Percentiles rank a stretch among this genome's conserved stretches.
These are phyloP conservation scores for Alternaria viburni DNA, from an alignment of 2,329 filamentous ascomycete species.

Conservation along the genomic window DNA sequence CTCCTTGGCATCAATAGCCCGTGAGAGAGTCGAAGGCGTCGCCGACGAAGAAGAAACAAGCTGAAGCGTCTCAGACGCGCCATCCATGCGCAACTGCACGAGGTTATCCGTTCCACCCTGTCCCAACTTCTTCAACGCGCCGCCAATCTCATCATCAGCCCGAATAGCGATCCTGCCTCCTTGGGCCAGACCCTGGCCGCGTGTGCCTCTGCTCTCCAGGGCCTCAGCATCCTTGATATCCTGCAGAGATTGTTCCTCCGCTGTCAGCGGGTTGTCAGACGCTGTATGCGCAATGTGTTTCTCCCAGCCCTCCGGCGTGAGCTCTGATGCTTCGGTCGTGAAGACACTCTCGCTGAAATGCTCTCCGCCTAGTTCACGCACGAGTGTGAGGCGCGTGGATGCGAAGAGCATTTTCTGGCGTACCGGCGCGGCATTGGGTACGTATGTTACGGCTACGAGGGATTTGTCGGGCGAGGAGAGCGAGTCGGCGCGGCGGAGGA, in stretches of 20 bases:
- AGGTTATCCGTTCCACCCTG: conserved; percentile 56
- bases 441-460: conserved; percentile 75
- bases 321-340: conserved; percentile 71
- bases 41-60: conserved; percentile 63
- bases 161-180: conserved; percentile 55
- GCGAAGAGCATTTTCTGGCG: conserved; percentile 89
- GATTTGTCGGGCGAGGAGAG: conserved; percentile 47
- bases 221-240: conserved; percentile 78
- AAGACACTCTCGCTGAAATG: conserved; percentile 80
- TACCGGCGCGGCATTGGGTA: conserved; percentile 78
- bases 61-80: conserved; percentile 71
- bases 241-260: conserved; percentile 74
- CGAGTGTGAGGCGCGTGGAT: conserved; percentile 74
- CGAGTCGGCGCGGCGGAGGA: conserved; percentile 71
- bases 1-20: conserved; percentile 68
- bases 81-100: conserved; percentile 77
- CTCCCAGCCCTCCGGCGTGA: conserved; percentile 72
- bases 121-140: conserved; percentile 66
- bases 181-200: conserved; percentile 51
- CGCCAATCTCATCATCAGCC: conserved; percentile 67
- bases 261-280: conserved; percentile 72
- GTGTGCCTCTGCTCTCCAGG: conserved; percentile 73
- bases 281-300: conserved; percentile 72
- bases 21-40: conserved; percentile 64
- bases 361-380: conserved; percentile 78